Base-by-base conservation (phyloP, 2,329 filamentous ascomycete species). In the Scopulariopsis brevicaulis region DNA sequence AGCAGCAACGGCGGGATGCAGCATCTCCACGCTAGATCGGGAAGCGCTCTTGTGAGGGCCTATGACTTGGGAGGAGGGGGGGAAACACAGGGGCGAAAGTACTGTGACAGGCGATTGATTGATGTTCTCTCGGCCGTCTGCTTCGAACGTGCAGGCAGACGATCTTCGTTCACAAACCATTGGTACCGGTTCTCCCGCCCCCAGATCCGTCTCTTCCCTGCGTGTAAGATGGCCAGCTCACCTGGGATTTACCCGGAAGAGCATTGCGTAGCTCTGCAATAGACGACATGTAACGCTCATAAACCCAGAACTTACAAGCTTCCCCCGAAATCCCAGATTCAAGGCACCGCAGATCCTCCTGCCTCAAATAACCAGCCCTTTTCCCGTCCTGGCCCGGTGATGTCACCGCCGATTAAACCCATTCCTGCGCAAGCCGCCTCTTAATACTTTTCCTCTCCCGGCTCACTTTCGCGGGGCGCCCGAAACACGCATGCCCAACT, bases 181-280 rank as follows among this genome's bases (percentile, higher is more conserved):
- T n/a, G 40, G 40, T 14, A 46, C 37, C 37, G 6, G 6, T n/a
- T 46, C 15, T 14, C 18, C 40, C 18, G 2, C 18, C 8, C 24
- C 46, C 46, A 11, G n/a, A 50, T 20, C 11, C n/a, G n/a, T n/a
- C n/a, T n/a, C n/a, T n/a, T n/a, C n/a, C n/a, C n/a, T n/a, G n/a
- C n/a, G 12, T 18, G 18, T 12, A 22, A 50, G 25, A 28, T 32
- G 35, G 48, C 37, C 55, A 57, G 48, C 46, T 48, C 40, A 57
- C 46, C 55, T 57, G 55, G 52, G 37, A 56, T 57, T 57, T 57
- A 57, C 55, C 55, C 55, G 55, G 55, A 52, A 46, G 40, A 15
- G 15, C 15, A n/a, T n/a, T 14, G 7, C 40, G 4, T n/a, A n/a
- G 40, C 15, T n/a, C 46, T 20, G 12, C 6, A 12, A 20, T 11